A percentile compares a stretch with the other conserved stretches of the same genome.
These are phyloP conservation scores for Beauveria rudraprayagi DNA, from an alignment of 2,329 filamentous ascomycete species.

Conservation along the genomic window DNA sequence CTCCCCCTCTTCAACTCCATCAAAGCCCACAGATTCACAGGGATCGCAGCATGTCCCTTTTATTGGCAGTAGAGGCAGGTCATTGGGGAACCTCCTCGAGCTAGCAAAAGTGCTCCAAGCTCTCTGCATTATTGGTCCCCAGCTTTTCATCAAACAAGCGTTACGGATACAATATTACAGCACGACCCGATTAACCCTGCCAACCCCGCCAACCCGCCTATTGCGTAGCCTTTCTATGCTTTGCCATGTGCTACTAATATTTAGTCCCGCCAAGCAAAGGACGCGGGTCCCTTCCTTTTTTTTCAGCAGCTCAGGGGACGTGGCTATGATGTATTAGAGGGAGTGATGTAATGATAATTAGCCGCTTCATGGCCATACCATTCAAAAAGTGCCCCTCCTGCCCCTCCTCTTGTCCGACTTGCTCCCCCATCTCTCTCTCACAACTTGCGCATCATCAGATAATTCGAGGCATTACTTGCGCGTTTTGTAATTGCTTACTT, in stretches of 20 bases:
- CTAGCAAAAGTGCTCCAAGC: background rate
- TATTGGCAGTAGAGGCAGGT: background rate
- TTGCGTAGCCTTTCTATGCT: background rate
- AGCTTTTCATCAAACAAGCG: too few relatives aligned
- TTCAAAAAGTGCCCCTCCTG: slow-evolving; percentile 2
- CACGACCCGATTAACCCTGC: too few relatives aligned
- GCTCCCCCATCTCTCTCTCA: background rate
- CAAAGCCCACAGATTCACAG: background rate
- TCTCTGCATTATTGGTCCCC: background rate
- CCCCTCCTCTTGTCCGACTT: background rate
- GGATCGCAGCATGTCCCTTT: background rate
- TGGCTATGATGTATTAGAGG: background rate
- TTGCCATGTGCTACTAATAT: too few relatives aligned
- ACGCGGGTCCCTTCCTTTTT: background rate
- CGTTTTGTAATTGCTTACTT: background rate
- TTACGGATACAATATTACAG: too few relatives aligned
- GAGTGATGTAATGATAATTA: background rate
- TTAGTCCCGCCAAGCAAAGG: background rate
- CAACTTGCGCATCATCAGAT: background rate
- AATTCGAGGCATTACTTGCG: background rate
- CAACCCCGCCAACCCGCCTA: background rate
- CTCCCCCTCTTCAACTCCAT: background rate
- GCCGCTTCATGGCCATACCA: background rate
- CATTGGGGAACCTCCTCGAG: too few relatives aligned
- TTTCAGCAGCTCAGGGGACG: slow-evolving; percentile 9